Percentiles rank a stretch among this genome's conserved stretches.
Conservation (phyloP, 495 filamentous ascomycete genomes). For the Gamarada debralockiae region DNA sequence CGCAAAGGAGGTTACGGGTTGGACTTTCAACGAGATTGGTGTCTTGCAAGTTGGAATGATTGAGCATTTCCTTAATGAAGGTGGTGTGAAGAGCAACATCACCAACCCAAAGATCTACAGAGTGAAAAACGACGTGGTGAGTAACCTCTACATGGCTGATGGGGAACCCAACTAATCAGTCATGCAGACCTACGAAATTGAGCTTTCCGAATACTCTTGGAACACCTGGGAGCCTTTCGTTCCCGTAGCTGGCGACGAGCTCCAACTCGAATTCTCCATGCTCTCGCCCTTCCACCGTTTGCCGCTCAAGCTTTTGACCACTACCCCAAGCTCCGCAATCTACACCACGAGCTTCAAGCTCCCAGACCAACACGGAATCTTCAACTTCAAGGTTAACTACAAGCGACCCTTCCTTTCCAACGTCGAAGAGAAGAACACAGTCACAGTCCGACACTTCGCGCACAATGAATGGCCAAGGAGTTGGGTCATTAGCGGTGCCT, state of each 20-base stretch:
- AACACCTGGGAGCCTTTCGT: conserved; percentile 70
- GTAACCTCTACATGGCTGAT: conserved; percentile 28
- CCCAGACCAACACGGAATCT: conserved; percentile 97
- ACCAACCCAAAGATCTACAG: conserved; percentile 88
- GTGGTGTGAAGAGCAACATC: conserved; percentile 44
- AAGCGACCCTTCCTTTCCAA: conserved; percentile 87
- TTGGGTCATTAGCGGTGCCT: conserved; percentile 85
- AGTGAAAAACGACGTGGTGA: conserved; percentile 94
- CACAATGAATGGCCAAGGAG: conserved; percentile 94
- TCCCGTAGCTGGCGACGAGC: conserved; percentile 59
- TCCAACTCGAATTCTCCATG: conserved; percentile 98
- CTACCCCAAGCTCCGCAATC: conserved; percentile 63
- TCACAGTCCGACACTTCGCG: conserved; percentile 91
- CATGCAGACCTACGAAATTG: conserved; percentile 80
- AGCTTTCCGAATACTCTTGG: conserved; percentile 76
- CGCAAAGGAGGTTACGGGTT: conserved; percentile 73
- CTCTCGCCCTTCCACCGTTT: conserved; percentile 98
- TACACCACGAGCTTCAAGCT: conserved; percentile 74
- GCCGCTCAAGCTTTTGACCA: conserved; percentile 46
- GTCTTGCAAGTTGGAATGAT: conserved; percentile 82
- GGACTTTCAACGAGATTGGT: conserved; percentile 93
- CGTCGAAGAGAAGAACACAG: conserved; percentile 90
- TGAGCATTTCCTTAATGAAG: conserved; percentile 70
- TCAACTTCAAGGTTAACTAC: conserved; percentile 95
- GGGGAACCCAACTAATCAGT: conserved; percentile 1